Base-by-base conservation (phyloP, 2,329 filamentous ascomycete genomes). In the Penicillium hordei region DNA sequence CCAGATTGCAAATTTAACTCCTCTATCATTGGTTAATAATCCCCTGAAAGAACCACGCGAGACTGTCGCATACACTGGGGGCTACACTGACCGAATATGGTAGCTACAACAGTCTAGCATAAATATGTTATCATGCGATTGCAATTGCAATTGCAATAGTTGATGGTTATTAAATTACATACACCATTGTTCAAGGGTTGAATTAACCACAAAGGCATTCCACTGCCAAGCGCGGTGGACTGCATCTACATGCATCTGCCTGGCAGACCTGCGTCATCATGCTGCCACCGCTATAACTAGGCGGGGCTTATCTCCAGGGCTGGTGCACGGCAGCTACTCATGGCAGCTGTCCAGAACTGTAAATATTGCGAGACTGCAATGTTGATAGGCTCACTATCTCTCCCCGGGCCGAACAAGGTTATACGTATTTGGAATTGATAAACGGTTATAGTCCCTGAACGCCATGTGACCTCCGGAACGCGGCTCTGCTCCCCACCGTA, bases 341-440 rank as follows among this genome's bases (percentile, higher is more conserved):
- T 23, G 34, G 23, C 17, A 50, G 1, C 23, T 17, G 15, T 4
- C n/a, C 21, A 45, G 12, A 4, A 21, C 38, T 33, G 27, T 34
- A 45, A 34, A 19, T 23, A 25, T 27, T 34, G 31, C n/a, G 40
- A 27, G n/a, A n/a, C 4, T 36, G 8, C 8, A 23, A 34, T 31
- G 4, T 48, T 34, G 27, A 23, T 43, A 31, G 23, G 6, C 39
- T 27, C 17, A 12, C 21, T 10, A 19, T 43, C 39, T 25, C n/a
- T 12, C 29, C 31, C 19, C 29, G 25, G 12, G 7, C 12, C 21
- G 7, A 13, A 12, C 27, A 52, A 27, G 29, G 39, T 27, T 45
- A 21, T 29, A 19, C 3, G 12, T 34, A 52, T 52, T 52, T 52
- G 50, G 39, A 52, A 52, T 52, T 52, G 50, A 15, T 52, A 52